Conservation (phyloP, 441 rosid species). For the Erysimum cheiri region DNA sequence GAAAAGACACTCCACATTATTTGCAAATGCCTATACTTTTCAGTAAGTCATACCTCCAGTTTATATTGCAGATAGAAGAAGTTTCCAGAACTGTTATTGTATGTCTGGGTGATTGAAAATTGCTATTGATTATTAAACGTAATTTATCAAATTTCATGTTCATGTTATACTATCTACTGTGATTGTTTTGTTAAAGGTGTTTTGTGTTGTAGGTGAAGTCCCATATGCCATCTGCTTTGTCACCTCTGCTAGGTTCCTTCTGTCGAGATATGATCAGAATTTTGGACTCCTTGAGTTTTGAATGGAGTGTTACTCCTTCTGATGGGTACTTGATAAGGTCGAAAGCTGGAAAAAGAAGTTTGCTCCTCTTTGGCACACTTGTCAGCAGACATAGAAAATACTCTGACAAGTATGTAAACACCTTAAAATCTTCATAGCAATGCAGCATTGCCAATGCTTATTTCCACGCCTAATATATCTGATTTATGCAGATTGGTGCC, state of each 20-base stretch:
- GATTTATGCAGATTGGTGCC: slow-evolving; percentile 71
- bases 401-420: slow-evolving; percentile 69
- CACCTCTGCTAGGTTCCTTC: slow-evolving; percentile 62
- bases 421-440: slow-evolving; percentile 17
- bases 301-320: slow-evolving; percentile 48
- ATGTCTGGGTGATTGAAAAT: slow-evolving; percentile 27
- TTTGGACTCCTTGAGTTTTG: slow-evolving; percentile 69
- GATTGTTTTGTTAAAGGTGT: slow-evolving; percentile 40
- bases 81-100: slow-evolving; percentile 28
- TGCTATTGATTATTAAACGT: not conserved
- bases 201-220: slow-evolving; percentile 71
- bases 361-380: slow-evolving; percentile 73
- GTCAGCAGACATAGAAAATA: slow-evolving; percentile 82
- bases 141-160: slow-evolving; percentile 27
- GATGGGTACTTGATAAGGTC: slow-evolving; percentile 57
- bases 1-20: slow-evolving; percentile 69
- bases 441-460: slow-evolving; percentile 1
- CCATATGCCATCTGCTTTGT: slow-evolving; percentile 76
- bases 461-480: slow-evolving; percentile 23
- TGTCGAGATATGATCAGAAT: slow-evolving; percentile 61
- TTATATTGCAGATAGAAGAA: slow-evolving; percentile 16
- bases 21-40: slow-evolving; percentile 80
- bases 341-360: slow-evolving; percentile 81
- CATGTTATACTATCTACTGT: slow-evolving; percentile 38
- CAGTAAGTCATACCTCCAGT: slow-evolving; percentile 59